These are phyloP conservation scores for Epichloe aotearoae DNA, from an alignment of 2,329 filamentous ascomycete genomes.

Conservation along the genomic window DNA sequence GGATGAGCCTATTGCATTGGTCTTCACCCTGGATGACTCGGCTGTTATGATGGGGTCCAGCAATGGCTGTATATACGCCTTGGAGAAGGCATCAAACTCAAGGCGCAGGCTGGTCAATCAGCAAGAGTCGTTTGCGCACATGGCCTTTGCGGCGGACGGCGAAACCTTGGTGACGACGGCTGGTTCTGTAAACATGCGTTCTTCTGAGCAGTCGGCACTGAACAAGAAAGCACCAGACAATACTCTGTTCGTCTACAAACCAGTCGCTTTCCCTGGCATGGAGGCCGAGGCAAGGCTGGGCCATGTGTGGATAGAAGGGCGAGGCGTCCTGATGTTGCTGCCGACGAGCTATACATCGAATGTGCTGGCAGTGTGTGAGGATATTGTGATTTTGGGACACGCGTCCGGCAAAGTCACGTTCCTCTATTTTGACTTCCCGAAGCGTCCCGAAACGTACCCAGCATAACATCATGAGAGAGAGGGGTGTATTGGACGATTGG, in stretches of 20 bases:
- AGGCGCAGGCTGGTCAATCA: conserved; percentile 5
- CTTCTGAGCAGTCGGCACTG: not conserved
- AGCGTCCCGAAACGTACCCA: conserved; percentile 3
- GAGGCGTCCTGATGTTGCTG: conserved; percentile 5
- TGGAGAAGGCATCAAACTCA: conserved; percentile 1
- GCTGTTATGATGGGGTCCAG: conserved; percentile 3
- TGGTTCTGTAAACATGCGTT: conserved; percentile 2
- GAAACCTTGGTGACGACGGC: conserved; percentile 5
- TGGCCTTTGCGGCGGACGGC: conserved; percentile 4
- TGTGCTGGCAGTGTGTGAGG: conserved; percentile 5
- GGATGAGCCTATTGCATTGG: conserved; percentile 2
- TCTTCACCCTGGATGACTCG: conserved; percentile 4
- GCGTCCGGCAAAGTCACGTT: conserved; percentile 8
- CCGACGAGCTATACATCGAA: conserved; percentile 4
- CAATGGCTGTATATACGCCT: conserved; percentile 4
- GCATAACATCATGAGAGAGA: not conserved
- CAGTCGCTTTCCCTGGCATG: conserved; percentile 6
- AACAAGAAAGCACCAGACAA: conserved; percentile 4
- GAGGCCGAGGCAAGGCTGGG: conserved; percentile 5
- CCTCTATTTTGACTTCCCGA: conserved; percentile 6
- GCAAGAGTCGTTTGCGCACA: conserved; percentile 6
- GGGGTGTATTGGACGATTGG: not conserved
- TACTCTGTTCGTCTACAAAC: conserved; percentile 7
- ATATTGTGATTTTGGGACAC: conserved; percentile 7
- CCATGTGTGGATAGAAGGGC: conserved; percentile 6